A percentile compares a stretch with the other conserved stretches of the same genome.
Evolutionary conservation across 2,329 filamentous ascomycete species (phyloP).

Genomic region (Nemania diffusa): DNA sequence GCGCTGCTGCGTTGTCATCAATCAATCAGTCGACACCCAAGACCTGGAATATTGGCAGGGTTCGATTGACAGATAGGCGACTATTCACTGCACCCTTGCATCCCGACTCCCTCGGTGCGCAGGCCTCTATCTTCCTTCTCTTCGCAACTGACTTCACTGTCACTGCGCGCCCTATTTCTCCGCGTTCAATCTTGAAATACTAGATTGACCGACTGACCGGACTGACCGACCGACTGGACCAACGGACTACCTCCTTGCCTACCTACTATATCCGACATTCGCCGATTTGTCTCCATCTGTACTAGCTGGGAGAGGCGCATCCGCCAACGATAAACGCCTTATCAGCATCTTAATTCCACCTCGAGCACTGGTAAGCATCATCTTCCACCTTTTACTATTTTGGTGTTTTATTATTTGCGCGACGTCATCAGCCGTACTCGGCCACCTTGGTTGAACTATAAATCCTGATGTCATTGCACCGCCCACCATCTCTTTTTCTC

Average conservation of each 20-base stretch:
- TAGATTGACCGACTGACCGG: constrained; percentile 24
- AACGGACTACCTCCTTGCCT: not conserved
- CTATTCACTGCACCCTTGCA: constrained; percentile 10
- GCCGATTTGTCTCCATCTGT: constrained; percentile 19
- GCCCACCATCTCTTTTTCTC: not conserved
- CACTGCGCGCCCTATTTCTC: constrained; percentile 21
- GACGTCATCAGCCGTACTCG: constrained; percentile 16
- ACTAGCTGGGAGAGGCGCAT: constrained; percentile 18
- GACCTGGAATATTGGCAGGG: constrained; percentile 41
- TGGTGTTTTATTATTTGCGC: constrained; percentile 1
- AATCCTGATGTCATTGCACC: not conserved
- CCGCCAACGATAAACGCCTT: constrained; percentile 16
- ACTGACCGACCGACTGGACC: not conserved
- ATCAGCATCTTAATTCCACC: constrained; percentile 18
- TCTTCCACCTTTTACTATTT: constrained; percentile 4
- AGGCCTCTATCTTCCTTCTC: constrained; percentile 8
- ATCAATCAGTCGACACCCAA: constrained; percentile 35
- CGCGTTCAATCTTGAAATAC: constrained; percentile 34
- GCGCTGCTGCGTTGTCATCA: constrained; percentile 38
- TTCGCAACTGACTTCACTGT: constrained; percentile 25
- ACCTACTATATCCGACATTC: constrained; percentile 6
- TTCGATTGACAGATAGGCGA: constrained; percentile 30
- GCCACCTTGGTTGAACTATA: constrained; percentile 5
- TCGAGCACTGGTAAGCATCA: constrained; percentile 34
- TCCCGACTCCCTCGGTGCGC: constrained; percentile 10